Conservation (phyloP, 2,329 filamentous ascomycete genomes). For the Thyridium curvatum region DNA sequence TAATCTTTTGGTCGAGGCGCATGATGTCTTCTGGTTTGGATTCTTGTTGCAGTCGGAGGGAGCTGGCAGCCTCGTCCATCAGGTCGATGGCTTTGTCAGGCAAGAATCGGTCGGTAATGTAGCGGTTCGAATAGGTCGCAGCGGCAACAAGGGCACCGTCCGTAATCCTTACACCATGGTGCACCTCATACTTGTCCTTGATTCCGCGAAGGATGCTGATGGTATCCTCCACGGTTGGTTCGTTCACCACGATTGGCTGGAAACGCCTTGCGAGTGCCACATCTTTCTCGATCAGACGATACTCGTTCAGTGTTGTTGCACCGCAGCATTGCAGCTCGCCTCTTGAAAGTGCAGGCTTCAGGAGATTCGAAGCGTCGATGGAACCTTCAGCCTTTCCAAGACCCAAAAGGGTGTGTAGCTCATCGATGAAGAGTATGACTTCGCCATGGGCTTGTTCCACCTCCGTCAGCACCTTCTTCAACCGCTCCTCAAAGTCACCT, state of each 20-base stretch:
- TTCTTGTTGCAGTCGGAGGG: slow-evolving; percentile 86
- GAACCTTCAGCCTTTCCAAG: slow-evolving; percentile 93
- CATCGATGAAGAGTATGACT: slow-evolving; percentile 92
- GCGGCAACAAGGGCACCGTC: slow-evolving; percentile 89
- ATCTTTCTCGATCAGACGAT: slow-evolving; percentile 91
- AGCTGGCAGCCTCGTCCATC: slow-evolving; percentile 91
- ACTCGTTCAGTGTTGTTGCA: slow-evolving; percentile 88
- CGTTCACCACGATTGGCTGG: slow-evolving; percentile 89
- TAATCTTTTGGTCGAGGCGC: slow-evolving; percentile 86
- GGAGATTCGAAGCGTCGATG: slow-evolving; percentile 89
- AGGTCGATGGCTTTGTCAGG: slow-evolving; percentile 97
- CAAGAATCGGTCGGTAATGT: slow-evolving; percentile 92
- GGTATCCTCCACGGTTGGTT: slow-evolving; percentile 85
- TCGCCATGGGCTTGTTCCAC: slow-evolving; percentile 83
- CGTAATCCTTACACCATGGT: slow-evolving; percentile 92
- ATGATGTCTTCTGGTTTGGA: slow-evolving; percentile 95
- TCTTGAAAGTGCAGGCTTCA: slow-evolving; percentile 88
- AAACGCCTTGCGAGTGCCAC: slow-evolving; percentile 88
- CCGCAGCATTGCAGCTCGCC: slow-evolving; percentile 94
- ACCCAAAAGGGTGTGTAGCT: slow-evolving; percentile 85
- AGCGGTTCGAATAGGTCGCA: slow-evolving; percentile 87
- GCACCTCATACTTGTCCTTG: slow-evolving; percentile 95
- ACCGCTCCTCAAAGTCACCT: slow-evolving; percentile 89
- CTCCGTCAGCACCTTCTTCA: slow-evolving; percentile 88
- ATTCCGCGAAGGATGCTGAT: slow-evolving; percentile 94